phyloP scores from a whole-genome alignment of 2,329 filamentous ascomycete species.

The Aureobasidium lini region DNA sequence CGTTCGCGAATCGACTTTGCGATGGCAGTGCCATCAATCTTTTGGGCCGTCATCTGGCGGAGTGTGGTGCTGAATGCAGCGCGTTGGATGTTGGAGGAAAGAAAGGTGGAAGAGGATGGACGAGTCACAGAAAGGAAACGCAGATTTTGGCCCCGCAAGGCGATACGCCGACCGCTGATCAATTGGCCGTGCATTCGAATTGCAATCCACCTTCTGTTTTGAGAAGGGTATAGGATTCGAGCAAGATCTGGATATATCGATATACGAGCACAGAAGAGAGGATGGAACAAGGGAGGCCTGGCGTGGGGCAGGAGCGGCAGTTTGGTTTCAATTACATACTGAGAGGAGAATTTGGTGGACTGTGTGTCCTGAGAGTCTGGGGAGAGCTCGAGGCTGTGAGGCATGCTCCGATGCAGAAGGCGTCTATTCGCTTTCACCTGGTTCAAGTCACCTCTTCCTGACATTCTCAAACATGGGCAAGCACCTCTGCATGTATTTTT shows the following conservation, averaged over 20 bases:
- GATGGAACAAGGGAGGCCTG: not conserved
- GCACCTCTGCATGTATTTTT: too few species aligned
- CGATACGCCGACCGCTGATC: slow-evolving; percentile 14
- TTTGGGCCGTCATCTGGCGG: slow-evolving; percentile 71
- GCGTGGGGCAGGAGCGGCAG: slow-evolving; percentile 10
- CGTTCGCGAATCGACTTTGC: slow-evolving; percentile 83
- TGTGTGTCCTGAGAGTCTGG: slow-evolving; percentile 4
- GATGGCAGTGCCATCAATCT: slow-evolving; percentile 94
- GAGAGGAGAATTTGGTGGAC: slow-evolving; percentile 1
- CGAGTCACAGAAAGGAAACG: not conserved
- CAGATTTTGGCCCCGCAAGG: slow-evolving; percentile 14
- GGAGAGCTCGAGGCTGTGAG: not conserved
- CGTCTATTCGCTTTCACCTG: too few species aligned
- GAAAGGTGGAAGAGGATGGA: not conserved
- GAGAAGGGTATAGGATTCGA: not conserved
- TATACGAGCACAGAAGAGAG: not conserved
- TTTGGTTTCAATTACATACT: slow-evolving; percentile 11
- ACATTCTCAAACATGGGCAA: too few species aligned
- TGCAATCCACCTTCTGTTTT: not conserved
- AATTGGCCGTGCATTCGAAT: slow-evolving; percentile 11
- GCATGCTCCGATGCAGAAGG: too few species aligned
- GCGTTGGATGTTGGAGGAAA: slow-evolving; percentile 9
- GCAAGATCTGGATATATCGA: not conserved
- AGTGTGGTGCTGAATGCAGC: slow-evolving; percentile 44
- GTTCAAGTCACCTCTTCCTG: too few species aligned